Conservation (phyloP, 345 rosid genomes). For the Alliaria petiolata region DNA sequence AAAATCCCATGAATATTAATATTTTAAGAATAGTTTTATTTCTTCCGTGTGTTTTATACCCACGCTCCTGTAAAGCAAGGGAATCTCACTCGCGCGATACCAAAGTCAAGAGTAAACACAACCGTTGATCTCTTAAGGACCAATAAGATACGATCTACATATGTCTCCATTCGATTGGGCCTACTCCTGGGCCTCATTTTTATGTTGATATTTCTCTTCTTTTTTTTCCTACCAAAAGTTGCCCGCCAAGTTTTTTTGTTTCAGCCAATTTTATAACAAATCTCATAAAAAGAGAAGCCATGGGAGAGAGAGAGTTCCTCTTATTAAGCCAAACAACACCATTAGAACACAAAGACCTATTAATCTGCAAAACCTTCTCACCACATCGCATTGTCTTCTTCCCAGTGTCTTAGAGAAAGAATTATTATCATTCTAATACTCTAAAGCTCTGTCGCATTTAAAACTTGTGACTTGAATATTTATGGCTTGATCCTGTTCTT, state of each 20-base stretch:
- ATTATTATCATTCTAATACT: neutral
- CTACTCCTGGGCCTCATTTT: neutral
- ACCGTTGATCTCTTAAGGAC: neutral
- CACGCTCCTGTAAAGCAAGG: neutral
- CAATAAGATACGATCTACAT: no score
- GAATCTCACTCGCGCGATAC: neutral
- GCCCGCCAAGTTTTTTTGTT: constrained; percentile 16
- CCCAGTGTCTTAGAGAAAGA: neutral
- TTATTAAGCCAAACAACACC: neutral
- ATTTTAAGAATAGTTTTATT: neutral
- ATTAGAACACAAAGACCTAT: neutral
- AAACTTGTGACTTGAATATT: neutral
- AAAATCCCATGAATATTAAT: neutral
- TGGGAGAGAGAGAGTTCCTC: neutral
- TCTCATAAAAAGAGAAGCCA: neutral
- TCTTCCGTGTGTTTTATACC: neutral
- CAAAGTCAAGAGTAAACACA: neutral
- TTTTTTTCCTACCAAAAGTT: constrained; percentile 17
- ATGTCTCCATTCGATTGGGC: neutral
- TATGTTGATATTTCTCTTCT: neutral
- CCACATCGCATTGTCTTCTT: neutral
- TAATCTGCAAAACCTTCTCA: neutral
- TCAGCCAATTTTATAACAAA: neutral
- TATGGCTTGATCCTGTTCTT: constrained; percentile 39
- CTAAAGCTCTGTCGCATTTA: neutral